These are phyloP conservation scores for Cryptococcus hybrid DNA, from an alignment of 1,284 basidiomycete species.

Conservation along the genomic window DNA sequence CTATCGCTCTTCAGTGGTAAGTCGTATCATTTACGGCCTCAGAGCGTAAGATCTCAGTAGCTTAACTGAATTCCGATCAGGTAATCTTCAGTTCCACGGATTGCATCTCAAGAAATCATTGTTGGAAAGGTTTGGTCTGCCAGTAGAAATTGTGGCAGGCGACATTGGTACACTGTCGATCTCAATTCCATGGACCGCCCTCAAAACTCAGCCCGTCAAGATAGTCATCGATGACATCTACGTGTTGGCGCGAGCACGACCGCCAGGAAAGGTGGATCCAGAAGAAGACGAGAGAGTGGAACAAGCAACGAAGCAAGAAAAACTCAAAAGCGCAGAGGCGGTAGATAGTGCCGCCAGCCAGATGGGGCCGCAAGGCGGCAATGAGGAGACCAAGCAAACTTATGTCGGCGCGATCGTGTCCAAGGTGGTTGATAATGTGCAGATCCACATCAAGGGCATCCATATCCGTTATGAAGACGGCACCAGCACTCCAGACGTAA, in stretches of 20 bases:
- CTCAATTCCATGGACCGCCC: conserved; percentile 92
- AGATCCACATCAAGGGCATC: conserved; percentile 92
- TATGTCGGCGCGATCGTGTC: conserved; percentile 82
- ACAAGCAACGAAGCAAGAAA: conserved; percentile 85
- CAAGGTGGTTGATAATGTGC: conserved; percentile 95
- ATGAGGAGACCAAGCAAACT: conserved; percentile 57
- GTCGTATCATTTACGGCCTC: conserved; percentile 3
- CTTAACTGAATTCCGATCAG: conserved; percentile 50
- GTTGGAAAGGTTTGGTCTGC: conserved; percentile 93
- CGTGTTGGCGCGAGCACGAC: conserved; percentile 59
- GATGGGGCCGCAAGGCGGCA: conserved; percentile 43
- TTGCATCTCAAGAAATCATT: conserved; percentile 90
- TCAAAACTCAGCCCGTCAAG: conserved; percentile 90
- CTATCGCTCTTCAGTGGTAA: conserved; percentile 90
- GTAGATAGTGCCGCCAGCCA: conserved; percentile 60
- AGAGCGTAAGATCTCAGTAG: neutral
- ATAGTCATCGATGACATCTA: conserved; percentile 93
- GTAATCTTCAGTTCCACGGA: conserved; percentile 77
- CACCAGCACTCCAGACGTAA: conserved; percentile 84
- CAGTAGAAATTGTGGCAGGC: conserved; percentile 94
- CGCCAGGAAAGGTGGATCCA: conserved; percentile 60
- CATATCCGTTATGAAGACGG: conserved; percentile 97
- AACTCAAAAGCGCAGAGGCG: conserved; percentile 83
- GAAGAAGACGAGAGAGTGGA: conserved; percentile 80
- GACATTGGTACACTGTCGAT: conserved; percentile 90